These are phyloP conservation scores for Nadsonia fulvescens DNA, from an alignment of 805 yeast species.

Conservation along the genomic window DNA sequence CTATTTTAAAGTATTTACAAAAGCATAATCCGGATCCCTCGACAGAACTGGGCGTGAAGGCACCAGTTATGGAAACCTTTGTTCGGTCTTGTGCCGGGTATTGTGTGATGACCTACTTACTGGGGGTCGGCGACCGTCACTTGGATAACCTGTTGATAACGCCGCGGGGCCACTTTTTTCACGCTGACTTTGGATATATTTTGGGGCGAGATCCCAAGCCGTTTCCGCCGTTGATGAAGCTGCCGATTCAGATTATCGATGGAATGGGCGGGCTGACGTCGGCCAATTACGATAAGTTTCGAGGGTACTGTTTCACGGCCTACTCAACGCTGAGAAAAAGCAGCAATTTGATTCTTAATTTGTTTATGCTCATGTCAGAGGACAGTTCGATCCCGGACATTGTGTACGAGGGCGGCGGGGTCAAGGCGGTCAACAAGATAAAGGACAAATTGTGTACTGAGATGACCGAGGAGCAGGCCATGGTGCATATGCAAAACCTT, in stretches of 20 bases:
- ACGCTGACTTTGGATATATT: slow-evolving; percentile 94
- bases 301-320: slow-evolving; percentile 87
- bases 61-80: slow-evolving; percentile 77
- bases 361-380: slow-evolving; percentile 85
- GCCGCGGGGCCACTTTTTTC: slow-evolving; percentile 82
- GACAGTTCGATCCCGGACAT: slow-evolving; percentile 78
- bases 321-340: slow-evolving; percentile 80
- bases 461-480: slow-evolving; percentile 91
- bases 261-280: slow-evolving; percentile 93
- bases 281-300: slow-evolving; percentile 68
- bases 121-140: slow-evolving; percentile 97
- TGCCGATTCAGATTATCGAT: slow-evolving; percentile 91
- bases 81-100: slow-evolving; percentile 94
- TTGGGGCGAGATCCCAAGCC: slow-evolving; percentile 96
- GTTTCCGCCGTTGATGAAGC: slow-evolving; percentile 93
- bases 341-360: slow-evolving; percentile 72
- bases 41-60: slow-evolving; percentile 24
- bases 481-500: slow-evolving; percentile 79
- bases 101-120: slow-evolving; percentile 82
- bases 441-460: slow-evolving; percentile 88
- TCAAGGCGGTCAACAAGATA: slow-evolving; percentile 78
- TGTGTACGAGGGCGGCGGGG: slow-evolving; percentile 59
- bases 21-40: slow-evolving; percentile 39
- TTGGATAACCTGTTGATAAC: slow-evolving; percentile 72
- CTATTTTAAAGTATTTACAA: slow-evolving; percentile 51